A percentile compares a stretch with the other conserved stretches of the same genome.
phyloP scores from a whole-genome alignment of 495 filamentous ascomycete species.

The Penicillium egyptiacum region DNA sequence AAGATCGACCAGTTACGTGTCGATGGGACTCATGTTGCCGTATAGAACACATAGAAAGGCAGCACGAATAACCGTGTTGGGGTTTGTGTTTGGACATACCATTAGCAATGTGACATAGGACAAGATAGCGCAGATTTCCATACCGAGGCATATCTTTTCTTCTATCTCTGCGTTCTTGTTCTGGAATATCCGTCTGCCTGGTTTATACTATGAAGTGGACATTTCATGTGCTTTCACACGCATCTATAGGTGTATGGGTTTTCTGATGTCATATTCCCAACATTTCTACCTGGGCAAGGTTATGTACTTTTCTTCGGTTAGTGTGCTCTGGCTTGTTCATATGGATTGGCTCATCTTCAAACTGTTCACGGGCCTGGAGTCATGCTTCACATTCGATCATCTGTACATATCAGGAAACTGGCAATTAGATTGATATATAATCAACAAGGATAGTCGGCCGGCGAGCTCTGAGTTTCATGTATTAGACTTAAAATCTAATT shows the following conservation, averaged over 20 bases:
- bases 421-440: background rate
- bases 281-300: background rate
- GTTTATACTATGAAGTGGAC: background rate
- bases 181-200: constrained; percentile 7
- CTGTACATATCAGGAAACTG: background rate
- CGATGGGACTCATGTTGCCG: constrained; percentile 19
- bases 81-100: background rate
- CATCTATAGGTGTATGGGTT: background rate
- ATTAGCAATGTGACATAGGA: background rate
- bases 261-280: background rate
- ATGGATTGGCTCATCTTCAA: background rate
- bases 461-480: background rate
- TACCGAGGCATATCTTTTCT: constrained; percentile 2
- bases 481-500: background rate
- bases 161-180: background rate
- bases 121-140: background rate
- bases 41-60: constrained; percentile 20
- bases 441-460: background rate
- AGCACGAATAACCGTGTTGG: background rate
- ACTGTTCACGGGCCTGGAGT: background rate
- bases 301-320: background rate
- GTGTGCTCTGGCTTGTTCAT: background rate
- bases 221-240: background rate
- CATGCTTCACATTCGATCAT: background rate
- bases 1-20: constrained; percentile 19